Evolutionary conservation across 208 protist genomes (phyloP).

Genomic region (Leishmania mexicana): DNA sequence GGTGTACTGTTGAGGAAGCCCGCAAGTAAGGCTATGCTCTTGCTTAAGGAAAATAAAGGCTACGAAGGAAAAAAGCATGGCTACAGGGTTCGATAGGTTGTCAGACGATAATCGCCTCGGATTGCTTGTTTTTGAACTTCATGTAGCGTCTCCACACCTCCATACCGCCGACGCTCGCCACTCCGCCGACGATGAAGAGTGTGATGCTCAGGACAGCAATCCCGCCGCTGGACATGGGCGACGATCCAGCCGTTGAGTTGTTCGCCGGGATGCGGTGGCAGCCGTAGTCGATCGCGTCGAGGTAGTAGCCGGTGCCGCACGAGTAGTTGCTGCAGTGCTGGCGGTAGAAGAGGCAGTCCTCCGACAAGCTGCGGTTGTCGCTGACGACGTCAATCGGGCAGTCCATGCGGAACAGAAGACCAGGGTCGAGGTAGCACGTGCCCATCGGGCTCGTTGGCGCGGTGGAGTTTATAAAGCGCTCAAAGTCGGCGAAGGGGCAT

Average conservation of each 20-base stretch:
- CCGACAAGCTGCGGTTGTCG: slow-evolving; percentile 16
- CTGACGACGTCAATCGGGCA: slow-evolving; percentile 29
- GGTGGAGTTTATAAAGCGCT: slow-evolving; percentile 50
- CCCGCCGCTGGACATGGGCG: slow-evolving; percentile 22
- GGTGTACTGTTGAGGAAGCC: not conserved
- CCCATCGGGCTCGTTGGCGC: slow-evolving; percentile 48
- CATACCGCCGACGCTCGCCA: slow-evolving; percentile 13
- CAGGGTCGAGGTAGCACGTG: slow-evolving; percentile 62
- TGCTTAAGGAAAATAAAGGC: not conserved
- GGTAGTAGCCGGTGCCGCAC: slow-evolving; percentile 45
- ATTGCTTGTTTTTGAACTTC: slow-evolving; percentile 7
- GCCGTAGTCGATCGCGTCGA: slow-evolving; percentile 34
- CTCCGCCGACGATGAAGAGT: slow-evolving; percentile 26
- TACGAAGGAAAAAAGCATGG: not conserved
- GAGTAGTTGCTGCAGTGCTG: slow-evolving; percentile 42
- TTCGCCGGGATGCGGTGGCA: slow-evolving; percentile 30
- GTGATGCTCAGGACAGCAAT: slow-evolving; percentile 24
- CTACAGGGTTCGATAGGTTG: not conserved
- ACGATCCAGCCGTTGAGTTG: not conserved
- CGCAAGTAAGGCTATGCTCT: not conserved
- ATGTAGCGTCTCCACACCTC: slow-evolving; percentile 18
- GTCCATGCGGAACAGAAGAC: slow-evolving; percentile 35
- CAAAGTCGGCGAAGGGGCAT: slow-evolving; percentile 63
- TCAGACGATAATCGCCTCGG: slow-evolving; percentile 17
- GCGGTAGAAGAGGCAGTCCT: slow-evolving; percentile 48